Evolutionary conservation across 2,329 filamentous ascomycete genomes (phyloP).

Genomic region (Aotearoamyces nothofagi): DNA sequence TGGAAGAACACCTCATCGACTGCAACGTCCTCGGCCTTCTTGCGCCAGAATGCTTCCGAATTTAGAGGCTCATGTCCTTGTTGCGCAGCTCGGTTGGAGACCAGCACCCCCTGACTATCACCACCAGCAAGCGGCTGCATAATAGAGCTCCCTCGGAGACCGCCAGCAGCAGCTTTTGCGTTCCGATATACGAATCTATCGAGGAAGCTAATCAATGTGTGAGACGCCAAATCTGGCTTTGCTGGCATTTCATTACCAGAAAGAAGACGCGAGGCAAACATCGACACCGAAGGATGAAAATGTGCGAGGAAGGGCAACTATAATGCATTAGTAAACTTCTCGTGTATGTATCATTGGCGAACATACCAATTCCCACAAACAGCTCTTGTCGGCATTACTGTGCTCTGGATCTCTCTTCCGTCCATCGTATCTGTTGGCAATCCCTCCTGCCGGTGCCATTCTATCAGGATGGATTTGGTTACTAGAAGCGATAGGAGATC

Average conservation of each 20-base stretch:
- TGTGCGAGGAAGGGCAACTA: conserved; percentile 57
- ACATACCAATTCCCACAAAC: conserved; percentile 78
- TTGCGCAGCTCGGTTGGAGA: conserved; percentile 29
- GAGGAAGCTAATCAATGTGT: conserved; percentile 87
- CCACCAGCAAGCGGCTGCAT: conserved; percentile 81
- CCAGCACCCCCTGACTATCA: conserved; percentile 42
- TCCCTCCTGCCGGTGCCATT: conserved; percentile 11
- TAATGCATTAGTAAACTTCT: conserved; percentile 3
- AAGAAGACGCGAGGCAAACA: conserved; percentile 64
- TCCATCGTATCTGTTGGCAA: conserved; percentile 53
- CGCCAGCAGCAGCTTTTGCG: conserved; percentile 51
- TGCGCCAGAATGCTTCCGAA: conserved; percentile 78
- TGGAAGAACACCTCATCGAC: conserved; percentile 98
- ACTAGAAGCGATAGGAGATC: not conserved
- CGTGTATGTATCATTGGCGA: conserved; percentile 1
- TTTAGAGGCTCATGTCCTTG: conserved; percentile 55
- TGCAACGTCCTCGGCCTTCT: conserved; percentile 73
- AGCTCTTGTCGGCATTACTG: conserved; percentile 84
- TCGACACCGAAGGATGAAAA: conserved; percentile 83
- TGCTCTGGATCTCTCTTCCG: conserved; percentile 85
- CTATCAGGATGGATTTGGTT: conserved; percentile 1
- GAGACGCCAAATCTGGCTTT: conserved; percentile 81
- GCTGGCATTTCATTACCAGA: conserved; percentile 55
- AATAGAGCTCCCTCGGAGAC: conserved; percentile 68
- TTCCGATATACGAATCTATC: conserved; percentile 98